These are phyloP conservation scores for Conoideocrella luteorostrata DNA, from an alignment of 2,329 filamentous ascomycete genomes.

Conservation along the genomic window DNA sequence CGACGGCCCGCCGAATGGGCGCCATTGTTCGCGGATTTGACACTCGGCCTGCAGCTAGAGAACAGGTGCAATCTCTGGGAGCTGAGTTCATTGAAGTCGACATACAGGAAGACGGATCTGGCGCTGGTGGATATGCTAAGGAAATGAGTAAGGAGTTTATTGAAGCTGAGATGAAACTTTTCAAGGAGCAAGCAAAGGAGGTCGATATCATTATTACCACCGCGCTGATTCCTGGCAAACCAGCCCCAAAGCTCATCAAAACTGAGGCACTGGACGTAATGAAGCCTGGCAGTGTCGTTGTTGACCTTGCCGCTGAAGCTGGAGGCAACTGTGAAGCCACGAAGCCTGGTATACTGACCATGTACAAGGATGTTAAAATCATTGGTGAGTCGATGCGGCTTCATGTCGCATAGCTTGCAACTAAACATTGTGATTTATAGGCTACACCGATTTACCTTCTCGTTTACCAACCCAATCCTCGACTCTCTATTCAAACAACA, in stretches of 20 bases:
- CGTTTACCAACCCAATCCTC: conserved; percentile 83
- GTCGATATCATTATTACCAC: conserved; percentile 93
- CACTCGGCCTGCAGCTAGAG: conserved; percentile 78
- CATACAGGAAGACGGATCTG: conserved; percentile 75
- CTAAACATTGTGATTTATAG: conserved; percentile 25
- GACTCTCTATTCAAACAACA: conserved; percentile 89
- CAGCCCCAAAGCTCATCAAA: conserved; percentile 78
- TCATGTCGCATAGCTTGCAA: not conserved
- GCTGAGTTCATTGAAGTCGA: conserved; percentile 88
- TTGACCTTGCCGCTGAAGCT: conserved; percentile 81
- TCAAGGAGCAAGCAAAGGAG: conserved; percentile 78
- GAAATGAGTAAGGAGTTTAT: conserved; percentile 94
- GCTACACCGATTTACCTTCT: conserved; percentile 83
- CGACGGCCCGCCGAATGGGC: conserved; percentile 76
- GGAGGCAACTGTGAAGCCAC: conserved; percentile 86
- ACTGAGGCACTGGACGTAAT: conserved; percentile 74
- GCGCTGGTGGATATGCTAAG: conserved; percentile 82
- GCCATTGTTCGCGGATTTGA: conserved; percentile 89
- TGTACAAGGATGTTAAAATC: conserved; percentile 72
- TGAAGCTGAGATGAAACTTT: conserved; percentile 87
- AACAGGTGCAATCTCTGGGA: conserved; percentile 85
- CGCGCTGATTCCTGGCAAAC: conserved; percentile 79
- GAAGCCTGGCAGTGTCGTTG: conserved; percentile 84
- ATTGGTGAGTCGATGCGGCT: conserved; percentile 53
- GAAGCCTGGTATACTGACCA: conserved; percentile 61